phyloP scores from a whole-genome alignment of 306 rosid species.

The Sphenostylis stenocarpa region DNA sequence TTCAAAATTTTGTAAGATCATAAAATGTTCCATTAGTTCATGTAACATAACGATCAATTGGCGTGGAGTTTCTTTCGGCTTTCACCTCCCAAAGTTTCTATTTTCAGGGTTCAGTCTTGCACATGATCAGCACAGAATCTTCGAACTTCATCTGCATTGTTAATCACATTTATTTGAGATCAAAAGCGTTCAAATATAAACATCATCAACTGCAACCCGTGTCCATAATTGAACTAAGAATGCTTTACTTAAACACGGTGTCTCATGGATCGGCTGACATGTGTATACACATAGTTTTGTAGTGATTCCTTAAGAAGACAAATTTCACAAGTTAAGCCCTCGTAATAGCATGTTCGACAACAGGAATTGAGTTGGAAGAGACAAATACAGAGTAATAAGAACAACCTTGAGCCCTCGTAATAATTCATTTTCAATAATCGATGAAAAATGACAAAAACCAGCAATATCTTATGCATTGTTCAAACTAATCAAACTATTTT shows the following conservation, averaged over 20 bases:
- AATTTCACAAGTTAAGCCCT: neutral
- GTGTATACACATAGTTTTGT: neutral
- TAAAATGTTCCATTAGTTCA: too few species aligned
- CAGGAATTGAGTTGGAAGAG: conserved; percentile 18
- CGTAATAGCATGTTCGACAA: neutral
- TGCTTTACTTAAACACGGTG: neutral
- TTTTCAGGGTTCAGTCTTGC: neutral
- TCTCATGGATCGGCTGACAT: neutral
- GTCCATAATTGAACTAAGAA: neutral
- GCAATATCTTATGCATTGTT: neutral
- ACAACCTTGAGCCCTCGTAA: conserved; percentile 5
- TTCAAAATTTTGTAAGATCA: too few species aligned
- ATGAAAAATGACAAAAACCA: conserved; percentile 24
- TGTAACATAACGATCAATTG: too few species aligned
- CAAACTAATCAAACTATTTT: neutral
- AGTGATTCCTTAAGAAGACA: neutral
- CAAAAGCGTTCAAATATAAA: neutral
- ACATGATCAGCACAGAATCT: conserved; percentile 28
- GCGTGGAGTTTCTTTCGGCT: too few species aligned
- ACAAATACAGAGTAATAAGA: conserved; percentile 33
- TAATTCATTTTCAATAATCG: neutral
- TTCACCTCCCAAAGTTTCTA: neutral
- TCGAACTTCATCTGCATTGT: neutral
- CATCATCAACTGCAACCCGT: neutral
- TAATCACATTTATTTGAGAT: neutral